Base-by-base conservation (phyloP, 768 basidiomycete genomes). In the Russula ochroleuca region DNA sequence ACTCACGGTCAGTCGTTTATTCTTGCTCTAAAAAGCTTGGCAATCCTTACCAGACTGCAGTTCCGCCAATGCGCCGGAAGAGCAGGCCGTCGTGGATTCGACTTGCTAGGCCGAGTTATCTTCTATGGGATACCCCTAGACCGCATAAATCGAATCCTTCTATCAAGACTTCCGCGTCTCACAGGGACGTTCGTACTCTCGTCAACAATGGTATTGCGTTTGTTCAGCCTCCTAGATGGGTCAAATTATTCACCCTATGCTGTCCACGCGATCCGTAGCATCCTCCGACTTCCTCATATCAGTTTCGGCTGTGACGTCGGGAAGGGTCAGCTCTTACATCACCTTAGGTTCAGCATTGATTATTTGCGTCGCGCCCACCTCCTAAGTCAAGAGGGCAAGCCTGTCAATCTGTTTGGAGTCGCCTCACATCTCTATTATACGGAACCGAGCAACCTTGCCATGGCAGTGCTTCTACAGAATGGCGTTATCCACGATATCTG, bases 1-100 rank as follows among this genome's bases (percentile, higher is more conserved):
- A 0, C 78, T 87, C 9, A 83, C 81, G 80, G 83, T 83, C 69
- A 2, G 78, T 69, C n/a, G 7, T 41, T 28, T 48, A 15, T 40
- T n/a, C 45, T 23, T 21, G 21, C 38, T 23, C n/a, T 47, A 21
- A 15, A 52, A 38, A 21, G 25, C 11, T 31, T 57, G 35, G 2
- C 11, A 31, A 17, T 63, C 57, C 61, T 54, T 53, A 60, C 58
- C 59, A 67, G 65, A 64, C 33, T 38, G 38, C 67, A 86, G 85
- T 89, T 85, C 70, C 83, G 88, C 13, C 87, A 89, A 78, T 87
- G 86, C 63, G 81, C 85, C 50, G 88, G 88, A 60, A 80, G 87
- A 71, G 87, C 87, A 45, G 87, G 88, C 61, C 81, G 88, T 48
- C 80, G 88, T 69, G 88, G 87, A 2, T 88, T 79, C 63, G 87